Conservation (phyloP, 305 asterid genomes). For the Plantago lanceolata region DNA sequence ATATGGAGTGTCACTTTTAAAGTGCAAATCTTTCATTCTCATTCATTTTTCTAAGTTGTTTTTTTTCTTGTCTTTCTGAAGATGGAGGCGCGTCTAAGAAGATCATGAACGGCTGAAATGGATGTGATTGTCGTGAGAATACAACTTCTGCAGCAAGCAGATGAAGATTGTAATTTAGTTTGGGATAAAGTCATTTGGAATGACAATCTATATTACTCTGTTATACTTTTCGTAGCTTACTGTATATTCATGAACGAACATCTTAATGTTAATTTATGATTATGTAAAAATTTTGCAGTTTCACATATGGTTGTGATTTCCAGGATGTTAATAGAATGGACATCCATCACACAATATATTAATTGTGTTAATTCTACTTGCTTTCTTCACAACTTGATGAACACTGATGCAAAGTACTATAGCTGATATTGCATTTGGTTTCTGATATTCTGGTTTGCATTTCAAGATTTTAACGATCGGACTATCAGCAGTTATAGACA, state of each 20-base stretch:
- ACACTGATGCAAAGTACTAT: neutral
- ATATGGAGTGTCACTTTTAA: neutral
- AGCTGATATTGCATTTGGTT: neutral
- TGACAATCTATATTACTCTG: neutral
- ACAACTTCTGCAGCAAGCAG: neutral
- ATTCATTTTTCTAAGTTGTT: neutral
- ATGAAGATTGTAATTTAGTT: constrained; percentile 14
- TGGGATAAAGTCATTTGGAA: constrained; percentile 1
- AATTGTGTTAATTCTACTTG: neutral
- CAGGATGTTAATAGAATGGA: neutral
- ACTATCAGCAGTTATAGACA: neutral
- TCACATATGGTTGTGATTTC: constrained; percentile 3
- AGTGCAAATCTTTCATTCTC: neutral
- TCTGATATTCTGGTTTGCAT: neutral
- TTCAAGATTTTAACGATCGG: neutral
- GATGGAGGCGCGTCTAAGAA: neutral
- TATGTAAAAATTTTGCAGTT: constrained; percentile 3
- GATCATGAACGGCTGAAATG: neutral
- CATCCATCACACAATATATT: neutral
- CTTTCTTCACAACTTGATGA: neutral
- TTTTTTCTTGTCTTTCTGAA: neutral
- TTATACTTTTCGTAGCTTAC: constrained; percentile 1
- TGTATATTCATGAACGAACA: constrained; percentile 5
- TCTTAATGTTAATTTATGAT: neutral
- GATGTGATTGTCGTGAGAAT: neutral